Percentiles rank a stretch among this genome's conserved stretches.
phyloP scores from a whole-genome alignment of 192 early-diverging fungal genomes.

The Rhizoclosmatium sp. region DNA sequence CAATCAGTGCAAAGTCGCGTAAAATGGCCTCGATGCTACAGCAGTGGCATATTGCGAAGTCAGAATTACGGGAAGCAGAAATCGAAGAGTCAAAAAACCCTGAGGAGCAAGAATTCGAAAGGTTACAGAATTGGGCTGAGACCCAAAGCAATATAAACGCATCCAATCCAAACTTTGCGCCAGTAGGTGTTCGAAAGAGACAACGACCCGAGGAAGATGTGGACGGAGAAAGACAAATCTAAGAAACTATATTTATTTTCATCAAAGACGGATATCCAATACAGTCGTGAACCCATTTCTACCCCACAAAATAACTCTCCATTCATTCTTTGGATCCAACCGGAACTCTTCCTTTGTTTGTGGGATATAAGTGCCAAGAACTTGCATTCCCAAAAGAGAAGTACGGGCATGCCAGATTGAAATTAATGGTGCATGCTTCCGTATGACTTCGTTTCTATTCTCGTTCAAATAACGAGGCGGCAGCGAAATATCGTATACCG shows the following conservation, averaged over 20 bases:
- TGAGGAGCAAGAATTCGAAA: background rate
- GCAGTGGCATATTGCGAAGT: slow-evolving; percentile 30
- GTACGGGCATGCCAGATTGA: slow-evolving; percentile 18
- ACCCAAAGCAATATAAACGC: background rate
- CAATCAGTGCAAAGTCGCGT: slow-evolving; percentile 26
- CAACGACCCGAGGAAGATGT: background rate
- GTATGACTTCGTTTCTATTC: background rate
- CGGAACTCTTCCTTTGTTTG: slow-evolving; percentile 3
- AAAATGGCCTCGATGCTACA: slow-evolving; percentile 23
- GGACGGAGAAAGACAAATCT: background rate
- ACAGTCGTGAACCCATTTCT: slow-evolving; percentile 12
- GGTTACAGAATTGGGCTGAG: slow-evolving; percentile 23
- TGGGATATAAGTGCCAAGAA: slow-evolving; percentile 1
- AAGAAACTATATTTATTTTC: background rate
- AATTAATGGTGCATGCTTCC: slow-evolving; percentile 1
- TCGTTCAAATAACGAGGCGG: background rate
- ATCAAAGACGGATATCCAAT: slow-evolving; percentile 10
- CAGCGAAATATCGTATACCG: slow-evolving; percentile 27
- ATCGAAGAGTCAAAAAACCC: background rate
- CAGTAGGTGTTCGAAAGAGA: slow-evolving; percentile 15
- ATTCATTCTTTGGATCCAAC: background rate
- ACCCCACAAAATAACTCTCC: slow-evolving; percentile 16
- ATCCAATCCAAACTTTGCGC: slow-evolving; percentile 30
- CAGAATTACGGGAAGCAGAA: slow-evolving; percentile 18
- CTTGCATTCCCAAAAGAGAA: slow-evolving; percentile 30